These are phyloP conservation scores for Silene latifolia DNA, from an alignment of 148 eudicot genomes.

Conservation along the genomic window DNA sequence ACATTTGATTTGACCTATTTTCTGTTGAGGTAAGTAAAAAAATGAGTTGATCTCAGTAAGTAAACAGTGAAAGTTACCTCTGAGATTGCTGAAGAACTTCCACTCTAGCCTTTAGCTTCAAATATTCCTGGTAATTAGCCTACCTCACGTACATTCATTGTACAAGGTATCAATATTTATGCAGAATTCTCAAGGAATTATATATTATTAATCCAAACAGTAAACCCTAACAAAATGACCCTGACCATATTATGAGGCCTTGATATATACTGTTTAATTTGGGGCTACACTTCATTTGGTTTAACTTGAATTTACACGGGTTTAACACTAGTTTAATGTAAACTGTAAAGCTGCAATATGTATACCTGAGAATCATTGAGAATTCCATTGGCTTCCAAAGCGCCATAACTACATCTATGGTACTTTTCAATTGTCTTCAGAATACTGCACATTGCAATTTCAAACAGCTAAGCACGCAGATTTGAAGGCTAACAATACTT, in stretches of 20 bases:
- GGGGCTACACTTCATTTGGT: too few relatives aligned
- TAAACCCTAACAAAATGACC: slow-evolving; percentile 9
- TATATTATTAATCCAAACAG: not conserved
- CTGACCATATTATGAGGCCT: not conserved
- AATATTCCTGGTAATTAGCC: slow-evolving; percentile 62
- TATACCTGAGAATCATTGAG: slow-evolving; percentile 42
- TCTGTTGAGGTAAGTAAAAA: not conserved
- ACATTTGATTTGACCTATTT: not conserved
- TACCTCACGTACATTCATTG: slow-evolving; percentile 11
- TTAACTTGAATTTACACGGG: not conserved
- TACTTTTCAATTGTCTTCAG: slow-evolving; percentile 55
- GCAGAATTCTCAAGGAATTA: not conserved
- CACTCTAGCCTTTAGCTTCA: slow-evolving; percentile 64
- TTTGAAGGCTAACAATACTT: too few relatives aligned
- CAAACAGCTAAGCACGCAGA: too few relatives aligned
- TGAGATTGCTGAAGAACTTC: slow-evolving; percentile 62
- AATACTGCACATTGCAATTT: slow-evolving; percentile 18
- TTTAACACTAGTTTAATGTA: not conserved
- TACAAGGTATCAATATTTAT: not conserved
- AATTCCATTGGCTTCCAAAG: slow-evolving; percentile 40
- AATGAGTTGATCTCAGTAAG: not conserved
- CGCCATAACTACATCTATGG: slow-evolving; percentile 56
- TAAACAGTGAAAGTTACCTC: slow-evolving; percentile 36
- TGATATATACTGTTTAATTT: too few relatives aligned
- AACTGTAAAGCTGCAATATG: too few relatives aligned